Evolutionary conservation across 2,329 filamentous ascomycete species (phyloP).

Genomic region (Passalora sequoiae): DNA sequence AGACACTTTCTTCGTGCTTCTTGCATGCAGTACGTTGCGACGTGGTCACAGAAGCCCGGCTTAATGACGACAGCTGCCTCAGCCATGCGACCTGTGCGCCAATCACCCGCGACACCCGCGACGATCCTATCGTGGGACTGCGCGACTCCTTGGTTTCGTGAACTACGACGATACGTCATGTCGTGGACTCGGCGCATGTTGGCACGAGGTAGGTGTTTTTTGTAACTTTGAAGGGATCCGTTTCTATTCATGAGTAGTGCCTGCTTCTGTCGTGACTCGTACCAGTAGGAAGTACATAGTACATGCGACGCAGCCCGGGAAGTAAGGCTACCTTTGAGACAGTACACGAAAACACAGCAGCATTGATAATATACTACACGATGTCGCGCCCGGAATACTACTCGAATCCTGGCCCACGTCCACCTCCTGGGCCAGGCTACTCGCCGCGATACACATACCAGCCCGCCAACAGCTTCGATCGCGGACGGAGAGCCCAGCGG

Average conservation of each 20-base stretch:
- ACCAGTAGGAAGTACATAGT: too few relatives aligned
- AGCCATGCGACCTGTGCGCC: not conserved
- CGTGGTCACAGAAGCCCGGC: not conserved
- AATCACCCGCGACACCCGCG: not conserved
- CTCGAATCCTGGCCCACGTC: not conserved
- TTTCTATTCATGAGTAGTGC: not conserved
- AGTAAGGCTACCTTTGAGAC: too few relatives aligned
- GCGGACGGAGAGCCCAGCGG: too few relatives aligned
- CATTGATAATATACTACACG: not conserved
- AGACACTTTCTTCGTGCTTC: not conserved
- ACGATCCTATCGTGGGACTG: not conserved
- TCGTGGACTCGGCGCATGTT: not conserved
- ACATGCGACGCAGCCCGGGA: not conserved
- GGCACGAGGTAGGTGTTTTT: not conserved
- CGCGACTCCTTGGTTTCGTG: not conserved
- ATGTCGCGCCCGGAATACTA: not conserved
- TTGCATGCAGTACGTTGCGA: not conserved
- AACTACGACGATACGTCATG: not conserved
- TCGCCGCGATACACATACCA: not conserved
- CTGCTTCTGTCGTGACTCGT: not conserved
- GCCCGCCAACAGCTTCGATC: not conserved
- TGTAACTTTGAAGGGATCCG: not conserved
- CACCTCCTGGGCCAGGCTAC: not conserved
- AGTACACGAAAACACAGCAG: too few relatives aligned
- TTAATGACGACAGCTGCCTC: not conserved